Base-by-base conservation (phyloP, 2,329 filamentous ascomycete species). In the Pseudogymnoascus sp. region DNA sequence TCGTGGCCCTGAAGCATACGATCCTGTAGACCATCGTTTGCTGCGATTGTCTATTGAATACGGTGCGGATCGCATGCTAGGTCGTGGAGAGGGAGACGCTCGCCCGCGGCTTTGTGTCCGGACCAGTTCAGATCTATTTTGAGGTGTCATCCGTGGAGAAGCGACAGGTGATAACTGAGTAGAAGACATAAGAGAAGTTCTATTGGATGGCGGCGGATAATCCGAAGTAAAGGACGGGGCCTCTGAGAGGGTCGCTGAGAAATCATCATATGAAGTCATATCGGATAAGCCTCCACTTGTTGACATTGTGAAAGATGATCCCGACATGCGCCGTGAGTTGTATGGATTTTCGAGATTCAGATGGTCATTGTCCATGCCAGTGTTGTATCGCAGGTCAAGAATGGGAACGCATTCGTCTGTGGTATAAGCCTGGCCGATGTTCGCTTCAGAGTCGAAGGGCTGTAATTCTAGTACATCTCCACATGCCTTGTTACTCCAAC, bases 21-120 rank as follows among this genome's bases (percentile, higher is more conserved):
- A 90, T 13, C 88, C 88, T 3, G 89, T 91, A 19, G 89, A 91
- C 88, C 89, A 92, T 68, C 89, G 81, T 79, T 91, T 91, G 72
- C 81, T 85, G 66, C 87, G 83, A 53, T 80, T 82, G 53, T 91
- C 88, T 61, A 90, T 80, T 61, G 78, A 87, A 76, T 91, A 91
- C 0, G 89, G 89, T 17, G 85, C 87, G 42, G 87, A 84, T 66
- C 88, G 83, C 71, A 87, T 80, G 63, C 81, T 85, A 33, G 85
- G 86, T 50, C 88, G 82, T 21, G 89, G 87, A 33, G 88, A 89
- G 38, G 88, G 87, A 53, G 88, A 90, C 11, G 87, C 87, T 42
- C 87, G 83, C 21, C 87, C 86, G 62, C 88, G 84, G 74, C 87
- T 90, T 67, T 83, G 85, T 57, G 80, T 82, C 73, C 86, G 78